phyloP scores from a whole-genome alignment of 345 rosid species.

The Psidium friedrichsthalianum region DNA sequence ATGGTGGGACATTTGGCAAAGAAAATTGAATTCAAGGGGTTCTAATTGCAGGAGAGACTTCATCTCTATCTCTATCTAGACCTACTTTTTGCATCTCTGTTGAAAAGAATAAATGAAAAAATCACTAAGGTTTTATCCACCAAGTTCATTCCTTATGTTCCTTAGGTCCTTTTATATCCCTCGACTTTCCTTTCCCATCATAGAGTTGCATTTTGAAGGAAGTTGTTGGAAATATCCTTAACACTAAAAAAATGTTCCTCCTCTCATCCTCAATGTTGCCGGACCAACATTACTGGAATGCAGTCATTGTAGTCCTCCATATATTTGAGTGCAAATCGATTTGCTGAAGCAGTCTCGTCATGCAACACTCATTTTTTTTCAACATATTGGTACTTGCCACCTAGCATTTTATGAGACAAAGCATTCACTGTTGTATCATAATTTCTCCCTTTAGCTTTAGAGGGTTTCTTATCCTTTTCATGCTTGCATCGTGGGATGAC shows the following conservation, averaged over 20 bases:
- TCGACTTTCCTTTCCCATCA: neutral
- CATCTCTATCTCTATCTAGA: neutral
- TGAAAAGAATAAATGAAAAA: neutral
- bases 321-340: neutral
- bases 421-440: neutral
- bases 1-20: neutral
- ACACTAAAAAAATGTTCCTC: neutral
- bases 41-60: neutral
- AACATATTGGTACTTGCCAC: neutral
- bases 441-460: neutral
- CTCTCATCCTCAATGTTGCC: neutral
- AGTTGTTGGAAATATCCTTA: neutral
- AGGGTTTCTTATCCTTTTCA: neutral
- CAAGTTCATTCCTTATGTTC: neutral
- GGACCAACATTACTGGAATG: neutral
- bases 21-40: neutral
- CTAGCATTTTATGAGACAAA: neutral
- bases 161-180: neutral
- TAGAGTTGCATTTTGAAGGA: neutral
- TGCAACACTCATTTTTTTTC: neutral
- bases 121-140: neutral
- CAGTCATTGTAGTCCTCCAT: neutral
- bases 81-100: neutral
- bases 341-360: neutral
- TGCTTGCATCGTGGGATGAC: neutral